Evolutionary conservation across 2,329 filamentous ascomycete genomes (phyloP).

Genomic region (Blastomyces gilchristii): DNA sequence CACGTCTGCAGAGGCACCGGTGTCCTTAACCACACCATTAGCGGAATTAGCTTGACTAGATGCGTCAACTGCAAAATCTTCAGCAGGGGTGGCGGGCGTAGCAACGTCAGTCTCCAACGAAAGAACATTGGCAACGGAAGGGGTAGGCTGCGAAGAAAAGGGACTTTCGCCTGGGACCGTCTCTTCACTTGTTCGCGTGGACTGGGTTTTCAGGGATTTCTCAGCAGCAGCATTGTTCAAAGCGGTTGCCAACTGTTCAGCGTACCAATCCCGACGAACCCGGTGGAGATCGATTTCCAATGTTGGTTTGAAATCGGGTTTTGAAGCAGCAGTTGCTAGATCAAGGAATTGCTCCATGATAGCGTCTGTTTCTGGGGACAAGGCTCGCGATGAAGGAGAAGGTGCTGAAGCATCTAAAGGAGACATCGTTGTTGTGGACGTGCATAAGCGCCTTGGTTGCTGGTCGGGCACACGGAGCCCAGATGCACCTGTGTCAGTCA

Average conservation of each 20-base stretch:
- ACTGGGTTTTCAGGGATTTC: not conserved
- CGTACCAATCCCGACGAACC: constrained; percentile 13
- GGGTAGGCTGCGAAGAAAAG: not conserved
- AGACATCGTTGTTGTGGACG: not conserved
- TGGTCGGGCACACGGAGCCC: not conserved
- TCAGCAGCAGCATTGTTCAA: not conserved
- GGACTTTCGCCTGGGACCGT: not conserved
- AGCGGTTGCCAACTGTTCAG: constrained; percentile 3
- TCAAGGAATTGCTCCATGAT: constrained; percentile 14
- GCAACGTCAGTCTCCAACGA: not conserved
- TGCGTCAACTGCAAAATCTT: not conserved
- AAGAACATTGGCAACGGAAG: not conserved
- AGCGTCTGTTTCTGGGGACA: constrained; percentile 6
- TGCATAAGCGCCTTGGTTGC: not conserved
- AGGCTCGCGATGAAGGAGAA: constrained; percentile 8
- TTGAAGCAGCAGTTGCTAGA: constrained; percentile 12
- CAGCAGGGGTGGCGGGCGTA: not conserved
- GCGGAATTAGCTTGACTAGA: not conserved
- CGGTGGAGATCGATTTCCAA: constrained; percentile 14
- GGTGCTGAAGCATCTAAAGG: not conserved
- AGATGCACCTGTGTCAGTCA: not conserved
- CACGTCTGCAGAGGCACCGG: too few relatives aligned
- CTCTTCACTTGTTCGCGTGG: not conserved
- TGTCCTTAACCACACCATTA: not conserved
- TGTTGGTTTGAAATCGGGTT: constrained; percentile 15